A percentile compares a stretch with the other conserved stretches of the same genome.
Conservation (phyloP, 169 alveolate genomes). For the Babesia caballi region DNA sequence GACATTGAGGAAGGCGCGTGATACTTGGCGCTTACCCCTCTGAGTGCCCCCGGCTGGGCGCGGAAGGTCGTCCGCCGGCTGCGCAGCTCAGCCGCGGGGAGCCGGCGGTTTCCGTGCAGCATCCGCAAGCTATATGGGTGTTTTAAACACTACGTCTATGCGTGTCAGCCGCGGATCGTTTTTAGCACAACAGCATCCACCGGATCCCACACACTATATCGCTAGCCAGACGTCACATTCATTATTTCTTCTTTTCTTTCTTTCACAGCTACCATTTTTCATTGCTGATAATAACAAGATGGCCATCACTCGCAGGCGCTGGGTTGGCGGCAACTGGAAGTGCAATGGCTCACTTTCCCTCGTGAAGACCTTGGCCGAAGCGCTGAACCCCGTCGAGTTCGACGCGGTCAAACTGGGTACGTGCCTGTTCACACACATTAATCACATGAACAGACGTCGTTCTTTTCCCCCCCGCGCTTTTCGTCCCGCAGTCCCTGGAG, state of each 20-base stretch:
- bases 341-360: conserved; percentile 51
- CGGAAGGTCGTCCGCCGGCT: conserved; percentile 9
- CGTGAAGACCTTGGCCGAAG: conserved; percentile 9
- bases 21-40: background rate
- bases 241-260: too few relatives aligned
- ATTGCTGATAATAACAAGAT: background rate
- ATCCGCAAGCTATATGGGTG: too few relatives aligned
- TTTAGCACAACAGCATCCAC: too few relatives aligned
- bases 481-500: conserved; percentile 14
- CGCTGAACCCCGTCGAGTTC: conserved; percentile 7
- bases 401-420: conserved; percentile 28
- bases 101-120: background rate
- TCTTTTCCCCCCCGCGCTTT: conserved; percentile 47
- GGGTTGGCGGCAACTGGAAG: conserved; percentile 71
- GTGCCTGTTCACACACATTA: background rate
- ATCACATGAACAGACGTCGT: conserved; percentile 40
- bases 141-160: too few relatives aligned
- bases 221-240: too few relatives aligned
- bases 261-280: background rate
- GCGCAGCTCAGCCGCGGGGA: conserved; percentile 13
- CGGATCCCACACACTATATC: too few relatives aligned
- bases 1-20: background rate
- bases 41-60: background rate
- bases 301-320: conserved; percentile 18
- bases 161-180: too few relatives aligned